Evolutionary conservation across 768 basidiomycete species (phyloP), one percentile per base, ranked within the genome.

Genomic region (Pleurotus eryngii): DNA sequence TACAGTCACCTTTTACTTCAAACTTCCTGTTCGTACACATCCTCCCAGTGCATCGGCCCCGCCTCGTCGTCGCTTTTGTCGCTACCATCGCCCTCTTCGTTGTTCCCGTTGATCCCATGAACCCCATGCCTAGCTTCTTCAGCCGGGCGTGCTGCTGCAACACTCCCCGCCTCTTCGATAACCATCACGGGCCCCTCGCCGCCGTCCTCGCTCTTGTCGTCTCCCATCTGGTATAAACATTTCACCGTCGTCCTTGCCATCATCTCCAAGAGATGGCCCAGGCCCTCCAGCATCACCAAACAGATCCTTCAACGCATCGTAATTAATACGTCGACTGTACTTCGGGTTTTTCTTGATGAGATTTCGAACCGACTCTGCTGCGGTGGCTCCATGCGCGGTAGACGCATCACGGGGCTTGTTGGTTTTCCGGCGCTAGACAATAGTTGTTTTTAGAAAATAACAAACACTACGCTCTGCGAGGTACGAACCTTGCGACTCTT

Each of bases 311-410:
- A 95, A 82, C 0, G 91, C 92, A 63, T 91, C 89, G 68, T 96
- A 97, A 69, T 97, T 97, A 73, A 96, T 95, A 51, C 92, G 85
- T 66, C 92, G 92, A 72, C 90, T 93, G 72, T 95, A 94, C 66
- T 85, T 89, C 20, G 86, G 81, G 61, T 89, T 93, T 73, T 92
- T 92, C 76, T 89, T 88, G 64, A 94, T 77, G 37, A 95, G 78
- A 58, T 85, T 86, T 38, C 81, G 81, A 20, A 91, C 89, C 0
- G 89, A 85, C 64, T 92, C 91, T 17, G 88, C 89, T 0, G 89
- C 83, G 4, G 87, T 89, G 14, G 74, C 78, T 5, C 87, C 90
- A 49, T 82, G 79, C 0, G 85, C 83, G 5, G 84, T 90, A 0
- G 85, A 79, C 9, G 88, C 82, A 59, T 95, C 92, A 30, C 90